phyloP scores from a whole-genome alignment of 148 eudicot species.

The Beta vulgaris region DNA sequence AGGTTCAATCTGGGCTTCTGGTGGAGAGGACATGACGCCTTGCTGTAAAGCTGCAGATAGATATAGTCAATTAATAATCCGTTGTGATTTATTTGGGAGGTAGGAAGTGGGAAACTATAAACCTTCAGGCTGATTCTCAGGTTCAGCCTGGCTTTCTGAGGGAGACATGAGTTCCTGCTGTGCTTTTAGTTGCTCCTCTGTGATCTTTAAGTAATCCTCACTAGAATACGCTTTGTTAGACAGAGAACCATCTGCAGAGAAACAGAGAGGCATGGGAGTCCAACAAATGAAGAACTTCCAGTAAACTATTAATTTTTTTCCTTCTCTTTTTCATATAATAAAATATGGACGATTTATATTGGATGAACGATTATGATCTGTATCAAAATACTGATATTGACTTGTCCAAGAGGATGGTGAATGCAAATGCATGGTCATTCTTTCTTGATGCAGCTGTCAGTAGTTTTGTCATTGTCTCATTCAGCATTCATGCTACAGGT shows the following conservation, averaged over 20 bases:
- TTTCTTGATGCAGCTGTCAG: background rate
- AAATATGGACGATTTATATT: too few relatives aligned
- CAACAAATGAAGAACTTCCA: background rate
- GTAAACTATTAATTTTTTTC: background rate
- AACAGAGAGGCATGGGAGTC: background rate
- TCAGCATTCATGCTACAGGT: background rate
- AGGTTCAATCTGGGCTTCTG: slow-evolving; percentile 22
- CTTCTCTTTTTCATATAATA: background rate
- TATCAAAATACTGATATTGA: background rate
- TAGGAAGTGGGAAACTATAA: background rate
- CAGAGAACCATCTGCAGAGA: slow-evolving; percentile 53
- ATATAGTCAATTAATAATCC: slow-evolving; percentile 11
- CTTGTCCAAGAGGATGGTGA: background rate
- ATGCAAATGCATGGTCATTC: background rate
- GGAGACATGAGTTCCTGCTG: slow-evolving; percentile 35
- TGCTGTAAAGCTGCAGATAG: slow-evolving; percentile 24
- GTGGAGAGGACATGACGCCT: slow-evolving; percentile 11
- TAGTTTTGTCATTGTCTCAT: background rate
- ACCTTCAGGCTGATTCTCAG: slow-evolving; percentile 48
- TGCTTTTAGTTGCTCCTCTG: slow-evolving; percentile 60
- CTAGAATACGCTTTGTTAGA: slow-evolving; percentile 45
- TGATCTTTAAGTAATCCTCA: slow-evolving; percentile 59
- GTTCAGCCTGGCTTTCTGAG: slow-evolving; percentile 32
- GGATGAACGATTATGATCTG: background rate
- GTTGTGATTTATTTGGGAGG: background rate